Percentiles rank a stretch among this genome's conserved stretches.
Conservation (phyloP, 2,329 filamentous ascomycete genomes). For the Aspergillus sp. region DNA sequence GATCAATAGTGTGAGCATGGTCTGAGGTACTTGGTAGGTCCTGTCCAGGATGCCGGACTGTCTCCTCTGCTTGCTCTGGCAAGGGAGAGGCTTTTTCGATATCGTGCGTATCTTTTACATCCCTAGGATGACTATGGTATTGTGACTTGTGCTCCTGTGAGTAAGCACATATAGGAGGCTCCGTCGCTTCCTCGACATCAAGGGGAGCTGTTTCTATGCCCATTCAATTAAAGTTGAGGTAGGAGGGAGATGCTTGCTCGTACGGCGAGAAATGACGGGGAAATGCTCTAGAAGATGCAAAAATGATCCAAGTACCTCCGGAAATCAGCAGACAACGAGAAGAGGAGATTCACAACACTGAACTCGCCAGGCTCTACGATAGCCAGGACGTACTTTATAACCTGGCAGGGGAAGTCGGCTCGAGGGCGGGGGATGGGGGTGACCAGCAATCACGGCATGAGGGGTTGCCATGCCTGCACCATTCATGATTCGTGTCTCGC, state of each 20-base stretch:
- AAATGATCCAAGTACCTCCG: background rate
- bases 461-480: slow-evolving; percentile 14
- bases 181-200: slow-evolving; percentile 45
- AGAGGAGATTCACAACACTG: background rate
- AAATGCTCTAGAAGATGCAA: background rate
- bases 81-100: slow-evolving; percentile 17
- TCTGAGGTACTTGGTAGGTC: slow-evolving; percentile 14
- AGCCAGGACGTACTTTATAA: slow-evolving; percentile 7
- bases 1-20: slow-evolving; percentile 27
- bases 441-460: slow-evolving; percentile 9
- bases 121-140: slow-evolving; percentile 18
- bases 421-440: background rate
- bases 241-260: slow-evolving; percentile 5
- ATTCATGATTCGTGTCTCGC: slow-evolving; percentile 9
- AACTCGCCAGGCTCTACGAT: background rate
- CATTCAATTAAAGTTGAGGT: slow-evolving; percentile 34
- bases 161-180: slow-evolving; percentile 40
- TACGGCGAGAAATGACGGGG: background rate
- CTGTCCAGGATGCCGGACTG: background rate
- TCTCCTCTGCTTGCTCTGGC: slow-evolving; percentile 2
- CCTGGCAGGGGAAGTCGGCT: background rate
- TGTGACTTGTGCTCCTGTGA: slow-evolving; percentile 24
- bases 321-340: background rate
- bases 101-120: slow-evolving; percentile 18
- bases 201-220: slow-evolving; percentile 37